Conservation (phyloP, 139 green algal genomes). For the Chlorella ohadii region DNA sequence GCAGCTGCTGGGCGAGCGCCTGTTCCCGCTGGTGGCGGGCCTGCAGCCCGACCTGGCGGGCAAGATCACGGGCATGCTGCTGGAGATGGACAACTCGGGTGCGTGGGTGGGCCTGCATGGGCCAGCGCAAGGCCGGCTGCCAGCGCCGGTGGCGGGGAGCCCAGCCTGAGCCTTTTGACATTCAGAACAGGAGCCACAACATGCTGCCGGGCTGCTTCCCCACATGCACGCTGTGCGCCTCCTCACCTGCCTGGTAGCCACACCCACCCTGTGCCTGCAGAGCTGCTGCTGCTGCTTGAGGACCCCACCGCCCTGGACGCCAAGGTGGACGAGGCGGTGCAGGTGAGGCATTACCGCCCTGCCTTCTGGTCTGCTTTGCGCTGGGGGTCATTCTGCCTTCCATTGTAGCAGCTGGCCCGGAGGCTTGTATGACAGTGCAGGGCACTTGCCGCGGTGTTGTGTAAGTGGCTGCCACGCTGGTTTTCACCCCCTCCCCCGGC, state of each 20-base stretch:
- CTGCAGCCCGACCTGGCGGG: slow-evolving; percentile 84
- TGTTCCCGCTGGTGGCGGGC: slow-evolving; percentile 89
- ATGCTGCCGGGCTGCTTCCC: no score
- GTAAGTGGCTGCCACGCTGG: no score
- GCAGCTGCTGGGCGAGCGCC: slow-evolving; percentile 90
- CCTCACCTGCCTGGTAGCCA: not conserved
- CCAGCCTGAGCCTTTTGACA: no score
- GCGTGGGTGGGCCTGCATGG: not conserved
- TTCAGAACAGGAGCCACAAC: no score
- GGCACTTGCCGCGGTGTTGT: no score
- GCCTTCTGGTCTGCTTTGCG: no score
- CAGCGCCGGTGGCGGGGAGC: no score
- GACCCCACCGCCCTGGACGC: slow-evolving; percentile 67
- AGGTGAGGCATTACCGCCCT: no score
- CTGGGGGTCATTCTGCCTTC: no score
- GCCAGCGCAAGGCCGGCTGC: no score
- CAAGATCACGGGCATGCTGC: slow-evolving; percentile 97
- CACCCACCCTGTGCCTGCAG: slow-evolving; percentile 20
- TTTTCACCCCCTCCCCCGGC: not conserved
- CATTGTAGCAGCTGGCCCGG: no score
- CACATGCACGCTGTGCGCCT: not conserved
- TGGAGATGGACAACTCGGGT: slow-evolving; percentile 93
- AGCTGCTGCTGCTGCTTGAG: slow-evolving; percentile 92
- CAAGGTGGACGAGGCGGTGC: slow-evolving; percentile 93
- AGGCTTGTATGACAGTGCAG: no score